Evolutionary conservation across 352 stramenopile genomes (phyloP).

Genomic region (Phytopythium sindhum): DNA sequence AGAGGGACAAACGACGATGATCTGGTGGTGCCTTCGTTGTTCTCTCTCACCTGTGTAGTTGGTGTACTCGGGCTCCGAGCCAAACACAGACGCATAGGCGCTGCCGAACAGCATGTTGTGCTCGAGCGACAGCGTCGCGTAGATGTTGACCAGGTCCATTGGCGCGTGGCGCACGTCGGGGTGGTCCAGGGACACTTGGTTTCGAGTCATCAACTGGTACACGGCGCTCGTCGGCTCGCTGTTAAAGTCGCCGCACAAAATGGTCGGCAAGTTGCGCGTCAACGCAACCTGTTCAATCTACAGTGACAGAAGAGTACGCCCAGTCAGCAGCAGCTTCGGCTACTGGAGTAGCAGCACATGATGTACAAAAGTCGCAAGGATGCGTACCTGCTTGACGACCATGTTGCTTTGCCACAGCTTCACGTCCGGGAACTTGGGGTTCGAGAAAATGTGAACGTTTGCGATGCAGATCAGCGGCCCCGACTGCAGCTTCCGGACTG

Average conservation of each 20-base stretch:
- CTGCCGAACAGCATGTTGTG: conserved; percentile 93
- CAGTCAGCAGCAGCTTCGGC: not conserved
- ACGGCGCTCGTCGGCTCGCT: conserved; percentile 95
- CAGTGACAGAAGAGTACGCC: not conserved
- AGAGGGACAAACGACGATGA: conserved; percentile 3
- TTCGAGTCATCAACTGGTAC: conserved; percentile 95
- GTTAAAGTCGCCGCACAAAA: conserved; percentile 99
- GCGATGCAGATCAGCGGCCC: conserved; percentile 91
- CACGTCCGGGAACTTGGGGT: conserved; percentile 98
- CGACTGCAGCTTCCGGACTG: conserved; percentile 37
- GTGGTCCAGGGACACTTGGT: conserved; percentile 85
- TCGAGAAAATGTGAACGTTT: conserved; percentile 98
- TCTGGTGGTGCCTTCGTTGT: not conserved
- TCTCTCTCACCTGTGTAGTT: conserved; percentile 95
- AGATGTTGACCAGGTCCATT: conserved; percentile 67
- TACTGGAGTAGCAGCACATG: not conserved
- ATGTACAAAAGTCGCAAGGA: not conserved
- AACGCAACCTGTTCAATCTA: conserved; percentile 76
- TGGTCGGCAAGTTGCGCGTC: conserved; percentile 86
- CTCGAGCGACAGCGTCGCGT: conserved; percentile 78
- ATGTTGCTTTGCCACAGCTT: conserved; percentile 98
- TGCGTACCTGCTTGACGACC: conserved; percentile 75
- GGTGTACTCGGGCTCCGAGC: conserved; percentile 95
- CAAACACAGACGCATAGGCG: conserved; percentile 95
- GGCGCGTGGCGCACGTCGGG: conserved; percentile 86